These are phyloP conservation scores for Truncatella angustata DNA, from an alignment of 2,329 filamentous ascomycete species.

Conservation along the genomic window DNA sequence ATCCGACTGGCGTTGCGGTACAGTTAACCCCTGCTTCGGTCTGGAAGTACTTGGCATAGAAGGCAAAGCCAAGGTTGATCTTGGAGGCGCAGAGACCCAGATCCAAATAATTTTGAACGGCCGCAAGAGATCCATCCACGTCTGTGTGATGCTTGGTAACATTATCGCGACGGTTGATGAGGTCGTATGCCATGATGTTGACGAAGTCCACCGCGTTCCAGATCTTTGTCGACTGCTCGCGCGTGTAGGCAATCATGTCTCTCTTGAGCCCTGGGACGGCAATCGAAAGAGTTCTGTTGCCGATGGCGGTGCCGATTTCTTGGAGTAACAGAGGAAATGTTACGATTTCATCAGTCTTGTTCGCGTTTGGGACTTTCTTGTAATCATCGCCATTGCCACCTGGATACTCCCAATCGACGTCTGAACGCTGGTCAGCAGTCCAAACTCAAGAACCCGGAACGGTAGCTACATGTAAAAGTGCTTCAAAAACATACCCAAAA, in stretches of 20 bases:
- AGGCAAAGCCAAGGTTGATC: conserved; percentile 64
- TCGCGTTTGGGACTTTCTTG: conserved; percentile 58
- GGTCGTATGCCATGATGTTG: conserved; percentile 50
- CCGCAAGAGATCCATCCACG: conserved; percentile 51
- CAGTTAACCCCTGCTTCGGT: conserved; percentile 42
- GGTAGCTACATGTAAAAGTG: too few species aligned
- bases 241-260: conserved; percentile 68
- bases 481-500: conserved; percentile 62
- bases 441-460: conserved; percentile 21
- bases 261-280: conserved; percentile 63
- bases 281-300: conserved; percentile 62
- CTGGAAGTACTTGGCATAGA: conserved; percentile 65
- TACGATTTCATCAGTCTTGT: conserved; percentile 60
- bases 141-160: conserved; percentile 64
- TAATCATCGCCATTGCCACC: conserved; percentile 71
- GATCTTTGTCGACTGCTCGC: conserved; percentile 56
- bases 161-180: conserved; percentile 65
- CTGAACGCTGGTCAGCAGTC: conserved; percentile 19
- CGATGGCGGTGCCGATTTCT: conserved; percentile 57
- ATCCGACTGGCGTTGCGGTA: conserved; percentile 44
- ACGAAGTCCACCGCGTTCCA: conserved; percentile 61
- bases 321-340: conserved; percentile 61
- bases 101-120: conserved; percentile 58
- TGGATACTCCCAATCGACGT: conserved; percentile 67
- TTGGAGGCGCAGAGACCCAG: conserved; percentile 50